These are phyloP conservation scores for Discostella stelligera DNA, from an alignment of 352 stramenopile genomes.

Conservation along the genomic window DNA sequence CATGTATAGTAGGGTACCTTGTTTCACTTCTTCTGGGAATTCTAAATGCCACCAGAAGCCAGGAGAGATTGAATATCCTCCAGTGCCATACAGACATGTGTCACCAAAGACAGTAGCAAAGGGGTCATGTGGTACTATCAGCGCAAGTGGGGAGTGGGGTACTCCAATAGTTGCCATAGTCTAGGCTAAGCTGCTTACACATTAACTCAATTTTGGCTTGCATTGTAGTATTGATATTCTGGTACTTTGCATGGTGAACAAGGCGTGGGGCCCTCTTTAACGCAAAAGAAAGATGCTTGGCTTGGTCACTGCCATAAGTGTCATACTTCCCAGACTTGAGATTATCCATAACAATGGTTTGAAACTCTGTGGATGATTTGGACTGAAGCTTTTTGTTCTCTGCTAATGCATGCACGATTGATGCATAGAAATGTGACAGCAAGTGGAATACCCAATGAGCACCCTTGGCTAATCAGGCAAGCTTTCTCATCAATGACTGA, in stretches of 20 bases:
- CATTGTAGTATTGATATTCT: constrained; percentile 17
- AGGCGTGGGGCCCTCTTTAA: constrained; percentile 7
- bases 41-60: constrained; percentile 4
- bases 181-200: background rate
- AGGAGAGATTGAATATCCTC: background rate
- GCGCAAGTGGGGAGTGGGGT: constrained; percentile 8
- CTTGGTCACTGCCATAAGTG: background rate
- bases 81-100: constrained; percentile 12
- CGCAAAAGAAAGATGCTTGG: background rate
- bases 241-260: constrained; percentile 8
- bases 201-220: constrained; percentile 22
- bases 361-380: background rate
- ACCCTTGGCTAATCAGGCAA: background rate
- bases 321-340: background rate
- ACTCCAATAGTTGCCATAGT: constrained; percentile 6
- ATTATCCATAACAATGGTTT: too few species aligned
- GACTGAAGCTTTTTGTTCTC: constrained; percentile 7
- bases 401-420: constrained; percentile 9
- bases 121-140: constrained; percentile 16
- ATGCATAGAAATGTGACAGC: constrained; percentile 32
- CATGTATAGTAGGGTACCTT: constrained; percentile 1
- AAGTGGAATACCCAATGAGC: constrained; percentile 9
- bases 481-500: background rate
- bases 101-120: constrained; percentile 8
- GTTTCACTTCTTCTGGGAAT: constrained; percentile 3